Evolutionary conservation across 2,329 filamentous ascomycete genomes (phyloP).

Genomic region (Fusarium falciforme): DNA sequence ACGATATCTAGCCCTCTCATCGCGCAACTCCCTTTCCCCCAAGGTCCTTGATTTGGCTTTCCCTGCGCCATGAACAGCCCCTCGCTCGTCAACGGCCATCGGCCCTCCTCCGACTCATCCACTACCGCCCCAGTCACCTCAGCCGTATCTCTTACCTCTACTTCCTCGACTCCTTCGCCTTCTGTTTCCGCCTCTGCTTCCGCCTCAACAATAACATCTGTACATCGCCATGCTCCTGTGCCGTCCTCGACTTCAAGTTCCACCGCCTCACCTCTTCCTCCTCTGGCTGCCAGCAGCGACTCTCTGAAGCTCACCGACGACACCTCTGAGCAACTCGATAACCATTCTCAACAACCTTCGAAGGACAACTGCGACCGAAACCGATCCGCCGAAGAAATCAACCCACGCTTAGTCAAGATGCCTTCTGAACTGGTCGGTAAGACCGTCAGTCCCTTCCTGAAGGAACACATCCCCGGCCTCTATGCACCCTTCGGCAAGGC

Average conservation of each 20-base stretch:
- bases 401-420: slow-evolving; percentile 66
- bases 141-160: slow-evolving; percentile 22
- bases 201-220: slow-evolving; percentile 12
- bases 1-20: slow-evolving; percentile 46
- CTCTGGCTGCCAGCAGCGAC: slow-evolving; percentile 15
- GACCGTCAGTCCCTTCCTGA: slow-evolving; percentile 88
- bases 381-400: slow-evolving; percentile 61
- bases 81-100: slow-evolving; percentile 43
- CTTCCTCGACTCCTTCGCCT: slow-evolving; percentile 22
- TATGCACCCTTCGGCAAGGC: slow-evolving; percentile 83
- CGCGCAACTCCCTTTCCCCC: slow-evolving; percentile 41
- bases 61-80: slow-evolving; percentile 41
- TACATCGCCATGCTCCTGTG: slow-evolving; percentile 38
- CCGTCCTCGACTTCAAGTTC: slow-evolving; percentile 15
- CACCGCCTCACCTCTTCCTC: slow-evolving; percentile 21
- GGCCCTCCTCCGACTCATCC: slow-evolving; percentile 36
- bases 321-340: slow-evolving; percentile 14
- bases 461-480: slow-evolving; percentile 88
- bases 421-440: slow-evolving; percentile 76
- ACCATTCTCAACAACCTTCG: slow-evolving; percentile 40
- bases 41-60: slow-evolving; percentile 29
- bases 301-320: slow-evolving; percentile 31
- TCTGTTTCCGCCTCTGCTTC: slow-evolving; percentile 15
- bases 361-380: slow-evolving; percentile 63
- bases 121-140: slow-evolving; percentile 13